Evolutionary conservation across 2,329 filamentous ascomycete species (phyloP), one percentile per base, ranked within the genome.

Genomic region (Aspergillus sp.): DNA sequence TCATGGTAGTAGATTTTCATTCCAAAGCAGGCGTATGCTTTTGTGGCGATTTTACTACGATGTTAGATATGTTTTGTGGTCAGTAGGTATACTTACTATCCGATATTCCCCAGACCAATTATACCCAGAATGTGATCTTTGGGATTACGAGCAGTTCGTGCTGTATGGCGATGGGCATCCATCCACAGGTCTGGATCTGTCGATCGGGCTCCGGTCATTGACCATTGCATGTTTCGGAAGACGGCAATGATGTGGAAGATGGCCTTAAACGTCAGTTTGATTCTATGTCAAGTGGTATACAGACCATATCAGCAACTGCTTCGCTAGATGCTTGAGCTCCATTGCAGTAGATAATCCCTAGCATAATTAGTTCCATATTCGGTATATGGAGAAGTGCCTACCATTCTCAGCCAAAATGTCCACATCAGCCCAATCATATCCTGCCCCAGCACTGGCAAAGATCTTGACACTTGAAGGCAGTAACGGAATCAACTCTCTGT

Each of bases 391-490:
- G 19, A 19, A 19, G 19, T 19, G 19, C 19, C 19, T 19, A 19
- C 19, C 19, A 19, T 19, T 19, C 19, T 19, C 56, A 50, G 5
- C 60, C 74, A 41, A 81, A 64, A 0, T 65, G 60, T 73, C 65
- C 0, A 77, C 80, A 51, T 85, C 78, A 1, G 78, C 81, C 81
- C 81, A 85, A 62, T 85, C 81, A 56, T 81, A 85, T 12, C 82
- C 76, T 5, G 82, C 81, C 4, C 82, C 82, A 5, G 82, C 82
- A 42, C 76, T 80, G 35, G 82, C 79, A 64, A 82, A 85, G 28
- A 86, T 77, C 49, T 72, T 73, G 51, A 81, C 77, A 27, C 70
- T 76, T 2, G 59, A 34, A 0, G 82, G 82, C 5, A 86, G 63
- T 13, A 80, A 61, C 1, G 58, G 55, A 32, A 85, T 77, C 12